phyloP scores from a whole-genome alignment of 306 rosid genomes.

The Quercus gilva region DNA sequence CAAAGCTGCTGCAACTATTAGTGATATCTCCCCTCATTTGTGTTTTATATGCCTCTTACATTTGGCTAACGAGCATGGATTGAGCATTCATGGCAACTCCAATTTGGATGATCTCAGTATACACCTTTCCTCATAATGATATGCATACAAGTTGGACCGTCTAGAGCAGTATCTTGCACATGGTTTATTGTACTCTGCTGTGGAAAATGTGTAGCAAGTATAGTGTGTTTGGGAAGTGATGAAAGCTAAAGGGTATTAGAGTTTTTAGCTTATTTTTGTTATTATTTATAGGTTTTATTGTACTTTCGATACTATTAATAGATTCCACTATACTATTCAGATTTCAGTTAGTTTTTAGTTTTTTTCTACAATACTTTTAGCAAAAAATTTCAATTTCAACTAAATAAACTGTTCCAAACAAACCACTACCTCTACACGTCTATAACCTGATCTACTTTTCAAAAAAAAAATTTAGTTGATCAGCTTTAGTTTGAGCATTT shows the following conservation, averaged over 20 bases:
- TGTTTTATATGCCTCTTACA: slow-evolving; percentile 94
- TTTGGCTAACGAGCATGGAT: slow-evolving; percentile 89
- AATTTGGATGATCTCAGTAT: slow-evolving; percentile 71
- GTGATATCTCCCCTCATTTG: slow-evolving; percentile 86
- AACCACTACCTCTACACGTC: too few species aligned
- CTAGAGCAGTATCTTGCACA: slow-evolving; percentile 21
- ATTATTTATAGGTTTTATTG: too few species aligned
- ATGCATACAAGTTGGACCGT: slow-evolving; percentile 21
- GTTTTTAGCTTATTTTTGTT: too few species aligned
- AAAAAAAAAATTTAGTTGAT: too few species aligned
- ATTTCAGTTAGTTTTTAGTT: too few species aligned
- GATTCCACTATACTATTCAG: too few species aligned
- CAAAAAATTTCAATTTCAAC: too few species aligned
- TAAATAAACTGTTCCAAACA: fast-evolving
- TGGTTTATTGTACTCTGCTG: not conserved
- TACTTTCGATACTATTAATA: too few species aligned
- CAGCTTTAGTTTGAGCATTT: too few species aligned
- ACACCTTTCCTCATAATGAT: slow-evolving; percentile 36
- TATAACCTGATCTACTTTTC: too few species aligned
- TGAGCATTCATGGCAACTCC: slow-evolving; percentile 57
- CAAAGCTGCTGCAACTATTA: slow-evolving; percentile 61
- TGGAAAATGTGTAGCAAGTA: not conserved
- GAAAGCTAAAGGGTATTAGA: too few species aligned
- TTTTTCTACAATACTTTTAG: fast-evolving
- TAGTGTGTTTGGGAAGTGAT: too few species aligned